Percentiles rank a stretch among this genome's conserved stretches.
Conservation (phyloP, 345 rosid genomes). For the Eucalyptus regnans region DNA sequence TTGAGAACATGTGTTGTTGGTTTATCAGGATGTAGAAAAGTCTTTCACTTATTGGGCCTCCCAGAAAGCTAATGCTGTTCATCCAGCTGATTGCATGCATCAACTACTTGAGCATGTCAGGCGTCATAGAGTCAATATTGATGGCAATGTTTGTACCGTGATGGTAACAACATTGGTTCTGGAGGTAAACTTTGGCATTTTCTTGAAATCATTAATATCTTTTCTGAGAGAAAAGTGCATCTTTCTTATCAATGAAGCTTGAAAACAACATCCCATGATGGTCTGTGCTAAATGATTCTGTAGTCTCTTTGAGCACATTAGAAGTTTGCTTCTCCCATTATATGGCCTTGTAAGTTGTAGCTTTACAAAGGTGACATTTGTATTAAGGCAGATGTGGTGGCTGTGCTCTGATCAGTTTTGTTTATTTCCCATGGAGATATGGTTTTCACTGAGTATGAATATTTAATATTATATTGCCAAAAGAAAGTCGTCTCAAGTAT, state of each 20-base stretch:
- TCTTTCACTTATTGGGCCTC: slow-evolving; percentile 7
- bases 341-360: background rate
- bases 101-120: slow-evolving; percentile 15
- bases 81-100: slow-evolving; percentile 20
- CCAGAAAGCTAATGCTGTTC: background rate
- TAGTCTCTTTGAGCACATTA: background rate
- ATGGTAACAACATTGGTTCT: slow-evolving; percentile 22
- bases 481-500: background rate
- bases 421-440: background rate
- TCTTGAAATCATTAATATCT: background rate
- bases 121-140: slow-evolving; percentile 16
- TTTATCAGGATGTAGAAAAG: slow-evolving; percentile 8
- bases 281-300: background rate
- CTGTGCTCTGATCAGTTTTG: background rate
- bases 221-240: background rate
- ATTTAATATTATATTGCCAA: background rate
- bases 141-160: slow-evolving; percentile 18
- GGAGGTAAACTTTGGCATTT: background rate
- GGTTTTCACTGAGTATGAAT: background rate
- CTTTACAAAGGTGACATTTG: background rate
- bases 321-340: background rate
- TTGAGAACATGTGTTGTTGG: background rate
- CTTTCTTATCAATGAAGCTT: background rate
- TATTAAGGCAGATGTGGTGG: background rate
- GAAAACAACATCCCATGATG: background rate